Conservation (phyloP, 1,284 basidiomycete genomes). For the Ceratobasidium theobromae region DNA sequence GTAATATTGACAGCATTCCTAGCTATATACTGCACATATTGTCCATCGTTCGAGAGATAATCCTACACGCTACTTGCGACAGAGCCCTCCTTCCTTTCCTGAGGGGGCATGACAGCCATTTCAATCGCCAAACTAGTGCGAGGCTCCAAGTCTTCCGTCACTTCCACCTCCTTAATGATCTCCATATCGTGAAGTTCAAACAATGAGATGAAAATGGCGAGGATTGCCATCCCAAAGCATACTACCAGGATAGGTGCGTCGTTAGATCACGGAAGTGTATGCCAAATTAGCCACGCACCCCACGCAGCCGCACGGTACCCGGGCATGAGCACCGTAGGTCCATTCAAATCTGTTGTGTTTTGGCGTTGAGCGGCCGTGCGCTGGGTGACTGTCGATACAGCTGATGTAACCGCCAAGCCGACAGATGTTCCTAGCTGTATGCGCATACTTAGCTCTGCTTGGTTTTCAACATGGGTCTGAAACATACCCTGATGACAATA, state of each 20-base stretch:
- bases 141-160: constrained; percentile 4
- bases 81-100: constrained; percentile 3
- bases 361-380: constrained; percentile 5
- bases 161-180: constrained; percentile 13
- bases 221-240: constrained; percentile 18
- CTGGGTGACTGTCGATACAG: constrained; percentile 30
- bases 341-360: background rate
- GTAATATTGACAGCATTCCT: too few relatives aligned
- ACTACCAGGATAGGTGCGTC: background rate
- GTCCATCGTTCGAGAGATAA: too few relatives aligned
- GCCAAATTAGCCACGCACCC: background rate
- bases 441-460: background rate
- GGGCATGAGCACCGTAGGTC: constrained; percentile 19
- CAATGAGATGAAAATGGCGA: constrained; percentile 8
- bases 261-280: background rate
- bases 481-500: constrained; percentile 30
- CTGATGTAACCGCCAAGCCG: constrained; percentile 33
- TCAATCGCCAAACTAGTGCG: constrained; percentile 25
- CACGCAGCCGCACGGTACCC: constrained; percentile 28
- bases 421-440: constrained; percentile 33
- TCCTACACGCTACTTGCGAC: constrained; percentile 1
- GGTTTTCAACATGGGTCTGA: background rate
- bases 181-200: constrained; percentile 25
- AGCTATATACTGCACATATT: too few relatives aligned
- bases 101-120: constrained; percentile 9